phyloP scores from a whole-genome alignment of 1,139 yeast species.

The Nematodospora anomalae region DNA sequence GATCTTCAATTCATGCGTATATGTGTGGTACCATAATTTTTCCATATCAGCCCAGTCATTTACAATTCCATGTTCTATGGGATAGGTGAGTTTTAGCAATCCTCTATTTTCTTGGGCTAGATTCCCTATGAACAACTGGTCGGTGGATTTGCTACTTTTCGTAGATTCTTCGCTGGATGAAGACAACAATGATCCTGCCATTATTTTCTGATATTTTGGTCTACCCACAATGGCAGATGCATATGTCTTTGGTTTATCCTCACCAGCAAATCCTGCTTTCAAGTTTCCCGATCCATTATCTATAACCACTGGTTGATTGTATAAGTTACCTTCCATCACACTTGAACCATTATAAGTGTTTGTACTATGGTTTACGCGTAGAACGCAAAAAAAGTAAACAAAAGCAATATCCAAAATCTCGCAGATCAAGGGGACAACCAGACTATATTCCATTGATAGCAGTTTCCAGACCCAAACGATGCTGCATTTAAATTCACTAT shows the following conservation, averaged over 20 bases:
- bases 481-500: conserved; percentile 34
- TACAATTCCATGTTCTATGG: conserved; percentile 81
- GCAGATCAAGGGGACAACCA: conserved; percentile 1
- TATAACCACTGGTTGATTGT: conserved; percentile 86
- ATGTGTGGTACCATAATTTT: conserved; percentile 65
- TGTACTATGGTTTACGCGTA: background rate
- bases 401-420: background rate
- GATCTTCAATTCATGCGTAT: conserved; percentile 56
- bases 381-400: conserved; percentile 8
- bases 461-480: conserved; percentile 4
- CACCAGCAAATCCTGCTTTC: conserved; percentile 94
- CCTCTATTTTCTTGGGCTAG: conserved; percentile 78
- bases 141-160: conserved; percentile 17
- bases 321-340: conserved; percentile 23
- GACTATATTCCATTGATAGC: background rate
- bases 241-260: conserved; percentile 68
- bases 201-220: conserved; percentile 79
- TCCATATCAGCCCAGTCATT: conserved; percentile 88
- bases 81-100: conserved; percentile 64
- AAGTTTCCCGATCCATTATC: conserved; percentile 92
- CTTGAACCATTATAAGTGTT: background rate
- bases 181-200: conserved; percentile 75
- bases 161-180: conserved; percentile 9
- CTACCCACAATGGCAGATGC: conserved; percentile 63
- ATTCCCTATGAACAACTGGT: conserved; percentile 65